Evolutionary conservation across 805 yeast genomes (phyloP), one percentile per base, ranked within the genome.

Genomic region (Komagataella phaffii): DNA sequence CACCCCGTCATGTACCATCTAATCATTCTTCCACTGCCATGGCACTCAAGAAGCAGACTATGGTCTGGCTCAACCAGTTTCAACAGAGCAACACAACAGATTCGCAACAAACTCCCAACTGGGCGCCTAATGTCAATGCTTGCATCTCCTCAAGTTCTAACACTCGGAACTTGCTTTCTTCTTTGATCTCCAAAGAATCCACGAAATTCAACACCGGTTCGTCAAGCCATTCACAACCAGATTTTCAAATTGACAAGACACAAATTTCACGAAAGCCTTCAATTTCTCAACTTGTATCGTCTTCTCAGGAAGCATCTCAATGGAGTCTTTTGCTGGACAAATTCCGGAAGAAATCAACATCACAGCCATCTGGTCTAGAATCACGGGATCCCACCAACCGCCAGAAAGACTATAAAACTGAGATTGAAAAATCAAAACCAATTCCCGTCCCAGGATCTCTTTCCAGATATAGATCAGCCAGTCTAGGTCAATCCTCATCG

Each of bases 401-500:
- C 14, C 40, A 30, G n/a, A 30, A 14, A 30, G 5, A 30, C n/a
- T 10, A 30, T 30, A 30, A 30, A 30, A 30, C 12, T 30, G 40
- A 30, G 40, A 14, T 30, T 30, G 40, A 8, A 10, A 8, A 14
- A 10, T 10, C 14, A 30, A 30, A 14, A 30, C 40, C 40, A 10
- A 30, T 30, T 30, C 40, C 40, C 14, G 40, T 30, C 14, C 40
- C 40, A 30, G 40, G 40, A 10, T 30, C 40, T 12, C 40, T 30
- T 30, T 30, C 40, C 40, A 30, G 40, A 30, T 30, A 30, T 30
- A 30, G 40, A 30, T 30, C 40, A 30, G 10, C 40, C 40, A 30
- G 40, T 30, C n/a, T 30, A 14, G 40, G 40, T 4, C 40, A 30
- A 10, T 30, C 40, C 0, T 59, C 69, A 17, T 73, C 67, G 56